These are phyloP conservation scores for Diaporthe citriasiana DNA, from an alignment of 2,329 filamentous ascomycete species.

Conservation along the genomic window DNA sequence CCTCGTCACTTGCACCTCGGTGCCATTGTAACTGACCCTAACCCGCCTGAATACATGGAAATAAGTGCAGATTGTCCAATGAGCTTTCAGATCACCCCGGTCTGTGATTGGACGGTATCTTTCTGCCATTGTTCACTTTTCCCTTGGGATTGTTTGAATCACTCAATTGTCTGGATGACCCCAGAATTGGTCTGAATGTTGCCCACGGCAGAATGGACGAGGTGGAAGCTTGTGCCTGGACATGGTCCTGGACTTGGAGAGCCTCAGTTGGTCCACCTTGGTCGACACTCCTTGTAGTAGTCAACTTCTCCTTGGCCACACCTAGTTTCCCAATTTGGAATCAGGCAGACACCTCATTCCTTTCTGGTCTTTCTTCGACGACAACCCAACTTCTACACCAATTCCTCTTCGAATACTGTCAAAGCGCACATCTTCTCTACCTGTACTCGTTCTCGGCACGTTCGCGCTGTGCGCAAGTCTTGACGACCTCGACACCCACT, in stretches of 20 bases:
- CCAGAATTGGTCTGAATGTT: background rate
- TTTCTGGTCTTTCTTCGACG: background rate
- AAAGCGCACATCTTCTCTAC: background rate
- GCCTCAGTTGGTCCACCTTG: background rate
- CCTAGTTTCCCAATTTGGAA: background rate
- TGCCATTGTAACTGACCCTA: background rate
- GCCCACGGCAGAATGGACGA: background rate
- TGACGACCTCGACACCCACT: background rate
- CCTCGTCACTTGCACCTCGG: background rate
- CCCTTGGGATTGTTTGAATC: background rate
- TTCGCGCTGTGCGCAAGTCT: background rate
- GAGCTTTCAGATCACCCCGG: background rate
- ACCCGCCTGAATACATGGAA: background rate
- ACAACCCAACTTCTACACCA: background rate
- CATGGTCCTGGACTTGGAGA: too few relatives aligned
- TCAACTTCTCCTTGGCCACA: background rate
- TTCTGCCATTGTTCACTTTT: constrained; percentile 3
- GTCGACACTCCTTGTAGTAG: background rate
- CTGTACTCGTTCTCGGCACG: background rate
- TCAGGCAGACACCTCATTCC: constrained; percentile 22
- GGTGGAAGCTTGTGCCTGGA: background rate
- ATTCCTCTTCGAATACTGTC: background rate
- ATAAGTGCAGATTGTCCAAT: background rate
- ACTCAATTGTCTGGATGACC: background rate
- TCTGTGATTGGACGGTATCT: background rate